These are phyloP conservation scores for Plasmodium fragile DNA, from an alignment of 169 alveolate species.

Conservation along the genomic window DNA sequence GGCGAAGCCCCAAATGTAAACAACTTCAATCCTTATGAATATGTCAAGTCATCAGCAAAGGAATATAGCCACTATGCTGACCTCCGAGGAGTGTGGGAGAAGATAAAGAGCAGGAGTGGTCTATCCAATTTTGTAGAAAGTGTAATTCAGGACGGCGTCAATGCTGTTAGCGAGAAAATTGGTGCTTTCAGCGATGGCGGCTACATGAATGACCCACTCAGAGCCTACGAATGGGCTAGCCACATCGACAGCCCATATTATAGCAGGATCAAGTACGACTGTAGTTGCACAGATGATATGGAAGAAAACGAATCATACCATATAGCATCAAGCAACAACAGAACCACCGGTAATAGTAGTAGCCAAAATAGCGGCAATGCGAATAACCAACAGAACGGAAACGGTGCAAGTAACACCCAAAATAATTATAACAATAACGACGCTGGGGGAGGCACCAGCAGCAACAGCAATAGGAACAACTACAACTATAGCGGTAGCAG, in stretches of 20 bases:
- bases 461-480: not conserved
- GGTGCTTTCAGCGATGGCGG: not conserved
- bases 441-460: not conserved
- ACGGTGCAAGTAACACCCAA: not conserved
- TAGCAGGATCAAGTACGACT: not conserved
- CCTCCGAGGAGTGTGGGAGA: not conserved
- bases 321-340: not conserved
- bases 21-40: not conserved
- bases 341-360: not conserved
- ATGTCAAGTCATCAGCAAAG: not conserved
- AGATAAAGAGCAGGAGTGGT: not conserved
- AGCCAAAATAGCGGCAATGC: slow-evolving; percentile 1
- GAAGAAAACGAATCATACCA: not conserved
- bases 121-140: not conserved
- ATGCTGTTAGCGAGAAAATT: not conserved
- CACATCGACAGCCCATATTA: not conserved
- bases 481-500: not conserved
- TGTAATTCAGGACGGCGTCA: not conserved
- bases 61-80: not conserved
- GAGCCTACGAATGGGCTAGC: not conserved
- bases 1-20: not conserved
- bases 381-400: not conserved
- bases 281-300: not conserved
- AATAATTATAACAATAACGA: not conserved
- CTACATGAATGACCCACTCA: not conserved